phyloP scores from a whole-genome alignment of 495 filamentous ascomycete species.

The Penicillium cosmopolitanum region DNA sequence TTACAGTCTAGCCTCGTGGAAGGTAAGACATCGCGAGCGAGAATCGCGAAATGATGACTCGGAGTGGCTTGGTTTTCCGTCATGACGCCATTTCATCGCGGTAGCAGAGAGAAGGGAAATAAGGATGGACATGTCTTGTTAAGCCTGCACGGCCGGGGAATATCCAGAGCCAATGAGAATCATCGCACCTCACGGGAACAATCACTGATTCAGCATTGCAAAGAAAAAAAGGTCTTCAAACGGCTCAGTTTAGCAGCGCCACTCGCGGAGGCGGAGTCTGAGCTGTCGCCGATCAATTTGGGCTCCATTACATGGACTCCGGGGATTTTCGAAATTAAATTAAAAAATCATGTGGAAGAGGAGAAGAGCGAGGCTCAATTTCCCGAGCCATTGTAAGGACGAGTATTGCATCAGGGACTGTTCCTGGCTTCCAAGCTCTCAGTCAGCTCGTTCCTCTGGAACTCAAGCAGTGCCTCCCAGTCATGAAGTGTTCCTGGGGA shows the following conservation, averaged over 20 bases:
- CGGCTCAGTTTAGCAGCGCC: neutral
- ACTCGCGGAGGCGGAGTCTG: constrained; percentile 6
- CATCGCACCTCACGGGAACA: neutral
- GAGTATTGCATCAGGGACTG: neutral
- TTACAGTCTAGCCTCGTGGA: neutral
- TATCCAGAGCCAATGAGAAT: constrained; percentile 6
- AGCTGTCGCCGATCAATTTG: constrained; percentile 5
- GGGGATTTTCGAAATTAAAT: constrained; percentile 4
- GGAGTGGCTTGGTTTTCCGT: neutral
- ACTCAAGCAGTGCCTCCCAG: neutral
- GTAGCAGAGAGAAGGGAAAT: constrained; percentile 14
- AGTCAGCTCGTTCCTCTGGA: neutral
- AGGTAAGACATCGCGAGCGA: neutral
- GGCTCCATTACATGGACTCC: neutral
- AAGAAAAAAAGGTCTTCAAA: neutral
- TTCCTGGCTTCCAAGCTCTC: constrained; percentile 5
- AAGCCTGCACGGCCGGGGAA: constrained; percentile 13
- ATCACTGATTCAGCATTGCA: neutral
- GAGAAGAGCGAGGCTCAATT: neutral
- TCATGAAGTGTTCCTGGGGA: neutral
- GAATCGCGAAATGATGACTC: neutral
- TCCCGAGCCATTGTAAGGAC: neutral
- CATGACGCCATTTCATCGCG: constrained; percentile 12
- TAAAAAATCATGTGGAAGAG: constrained; percentile 4
- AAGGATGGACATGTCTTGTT: constrained; percentile 13